Percentiles rank a stretch among this genome's conserved stretches.
Evolutionary conservation across 2,329 filamentous ascomycete genomes (phyloP).

Genomic region (Pseudogymnoascus sp.): DNA sequence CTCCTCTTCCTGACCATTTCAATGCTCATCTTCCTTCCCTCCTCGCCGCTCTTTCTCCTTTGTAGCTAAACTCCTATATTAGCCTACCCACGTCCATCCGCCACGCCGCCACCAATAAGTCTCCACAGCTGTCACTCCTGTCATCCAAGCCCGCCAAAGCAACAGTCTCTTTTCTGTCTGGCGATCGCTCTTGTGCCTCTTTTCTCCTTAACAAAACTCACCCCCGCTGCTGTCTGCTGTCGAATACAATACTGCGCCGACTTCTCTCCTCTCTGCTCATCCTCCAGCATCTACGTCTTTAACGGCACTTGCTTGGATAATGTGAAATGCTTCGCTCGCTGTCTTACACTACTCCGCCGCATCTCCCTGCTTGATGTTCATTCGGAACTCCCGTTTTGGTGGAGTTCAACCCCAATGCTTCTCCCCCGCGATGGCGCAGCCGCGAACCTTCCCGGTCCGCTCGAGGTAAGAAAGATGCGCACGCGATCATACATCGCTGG

Average conservation of each 20-base stretch:
- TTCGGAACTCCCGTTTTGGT: background rate
- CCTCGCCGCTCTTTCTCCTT: background rate
- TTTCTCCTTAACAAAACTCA: background rate
- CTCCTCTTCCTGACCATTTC: background rate
- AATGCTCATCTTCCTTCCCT: background rate
- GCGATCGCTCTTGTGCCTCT: background rate
- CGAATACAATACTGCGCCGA: background rate
- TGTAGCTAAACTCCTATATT: background rate
- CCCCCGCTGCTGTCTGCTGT: background rate
- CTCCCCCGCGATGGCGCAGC: background rate
- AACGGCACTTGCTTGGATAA: background rate
- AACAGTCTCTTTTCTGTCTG: background rate
- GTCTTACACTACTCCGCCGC: background rate
- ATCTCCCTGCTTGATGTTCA: slow-evolving; percentile 4
- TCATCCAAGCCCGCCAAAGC: background rate
- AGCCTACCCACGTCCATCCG: background rate
- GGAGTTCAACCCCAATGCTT: slow-evolving; percentile 1
- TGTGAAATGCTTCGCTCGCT: slow-evolving; percentile 7
- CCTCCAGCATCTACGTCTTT: background rate
- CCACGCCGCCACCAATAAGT: background rate
- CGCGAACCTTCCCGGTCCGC: background rate
- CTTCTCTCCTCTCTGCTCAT: background rate
- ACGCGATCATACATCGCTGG: background rate
- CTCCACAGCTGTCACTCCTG: background rate
- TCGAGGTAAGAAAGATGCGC: background rate